Base-by-base conservation (phyloP, 768 basidiomycete genomes). In the Plicaturopsis crispa region DNA sequence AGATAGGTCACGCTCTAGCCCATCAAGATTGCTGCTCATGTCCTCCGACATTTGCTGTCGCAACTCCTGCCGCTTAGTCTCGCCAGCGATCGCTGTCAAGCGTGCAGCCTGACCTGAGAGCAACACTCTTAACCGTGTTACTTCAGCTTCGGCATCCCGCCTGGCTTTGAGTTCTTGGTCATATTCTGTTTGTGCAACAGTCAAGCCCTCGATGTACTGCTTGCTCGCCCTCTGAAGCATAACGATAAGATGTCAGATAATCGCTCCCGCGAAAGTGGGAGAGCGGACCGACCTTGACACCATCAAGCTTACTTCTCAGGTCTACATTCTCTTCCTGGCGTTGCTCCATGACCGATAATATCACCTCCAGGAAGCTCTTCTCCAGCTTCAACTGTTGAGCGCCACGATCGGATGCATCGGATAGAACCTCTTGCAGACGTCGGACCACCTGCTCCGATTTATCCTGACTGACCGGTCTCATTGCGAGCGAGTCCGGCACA, bases 111-210 rank as follows among this genome's bases (percentile, higher is more conserved):
- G 94, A 4, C 90, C 89, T 40, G 91, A 86, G 16, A 98, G 68
- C 36, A 93, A 70, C 21, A 90, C 79, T 31, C 88, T 68, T 18
- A 99, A 65, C 30, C 86, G 75, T 17, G 84, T 83, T 41, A 97
- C 86, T 62, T 97, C 92, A 0, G 87, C 82, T 61, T 98, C 92
- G 1, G 88, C 85, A 46, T 97, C 92, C 13, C 88, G 78, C 14
- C 94, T 76, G 16, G 82, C 78, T 41, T 85, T 80, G 24, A 92
- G 70, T 59, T 98, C 96, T 36, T 78, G 78, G 53, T 97, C 93
- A 54, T 94, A 97, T 54, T 98, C 96, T 31, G 84, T 82, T 49
- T 92, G 87, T 2, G 94, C 92, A 18, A 93, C 91, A 1, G 81
- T 82, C 30, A 99, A 66, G 30, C 96, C 96, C 45, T 92, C 85